phyloP scores from a whole-genome alignment of 2,329 filamentous ascomycete genomes.

The Lachnellula cervina region DNA sequence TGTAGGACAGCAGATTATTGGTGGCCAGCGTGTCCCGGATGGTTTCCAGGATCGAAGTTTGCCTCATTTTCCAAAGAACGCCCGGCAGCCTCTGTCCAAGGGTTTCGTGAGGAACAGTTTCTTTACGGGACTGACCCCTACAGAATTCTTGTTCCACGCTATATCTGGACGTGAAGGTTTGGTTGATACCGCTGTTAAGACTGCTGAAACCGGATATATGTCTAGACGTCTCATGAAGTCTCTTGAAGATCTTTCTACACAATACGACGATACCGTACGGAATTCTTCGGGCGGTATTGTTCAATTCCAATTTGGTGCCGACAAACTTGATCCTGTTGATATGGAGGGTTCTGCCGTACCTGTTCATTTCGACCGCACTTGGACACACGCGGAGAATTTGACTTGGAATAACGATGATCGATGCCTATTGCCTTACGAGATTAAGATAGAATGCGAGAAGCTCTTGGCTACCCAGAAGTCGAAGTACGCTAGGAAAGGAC shows the following conservation, averaged over 20 bases:
- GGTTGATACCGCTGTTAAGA: conserved; percentile 98
- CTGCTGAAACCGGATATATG: conserved; percentile 98
- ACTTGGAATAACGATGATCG: conserved; percentile 76
- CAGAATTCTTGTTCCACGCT: conserved; percentile 96
- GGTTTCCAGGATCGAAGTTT: conserved; percentile 94
- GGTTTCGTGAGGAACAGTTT: conserved; percentile 98
- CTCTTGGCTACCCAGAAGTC: conserved; percentile 64
- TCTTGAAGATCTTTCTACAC: conserved; percentile 85
- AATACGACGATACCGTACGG: conserved; percentile 91
- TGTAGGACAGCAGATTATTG: conserved; percentile 97
- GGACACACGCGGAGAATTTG: conserved; percentile 69
- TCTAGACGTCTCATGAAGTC: conserved; percentile 97
- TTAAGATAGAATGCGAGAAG: conserved; percentile 61
- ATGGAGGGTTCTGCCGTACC: conserved; percentile 95
- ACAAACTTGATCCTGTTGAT: conserved; percentile 91
- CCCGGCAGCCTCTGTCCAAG: conserved; percentile 87
- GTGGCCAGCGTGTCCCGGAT: conserved; percentile 84
- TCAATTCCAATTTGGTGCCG: conserved; percentile 95
- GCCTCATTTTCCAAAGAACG: conserved; percentile 92
- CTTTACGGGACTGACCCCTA: conserved; percentile 83
- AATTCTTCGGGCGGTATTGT: conserved; percentile 86
- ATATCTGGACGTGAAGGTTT: conserved; percentile 98
- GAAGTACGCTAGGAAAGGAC: conserved; percentile 55
- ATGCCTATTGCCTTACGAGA: conserved; percentile 69
- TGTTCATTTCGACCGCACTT: conserved; percentile 88